Conservation (phyloP, 805 yeast genomes). For the Yamadazyma paraphyllophila region DNA sequence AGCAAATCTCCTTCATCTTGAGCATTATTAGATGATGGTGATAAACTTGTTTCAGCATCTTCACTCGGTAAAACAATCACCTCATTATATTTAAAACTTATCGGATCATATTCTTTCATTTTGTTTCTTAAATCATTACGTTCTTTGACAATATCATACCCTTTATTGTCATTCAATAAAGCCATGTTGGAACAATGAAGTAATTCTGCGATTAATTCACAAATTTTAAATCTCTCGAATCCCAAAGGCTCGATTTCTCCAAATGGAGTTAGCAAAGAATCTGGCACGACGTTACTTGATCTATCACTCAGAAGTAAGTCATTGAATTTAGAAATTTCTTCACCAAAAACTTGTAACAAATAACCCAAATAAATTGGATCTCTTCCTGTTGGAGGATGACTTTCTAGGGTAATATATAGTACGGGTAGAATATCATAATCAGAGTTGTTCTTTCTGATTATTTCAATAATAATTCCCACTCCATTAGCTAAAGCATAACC, state of each 20-base stretch:
- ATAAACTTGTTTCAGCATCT: background rate
- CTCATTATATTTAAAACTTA: slow-evolving; percentile 46
- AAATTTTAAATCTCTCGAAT: slow-evolving; percentile 45
- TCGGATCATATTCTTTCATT: slow-evolving; percentile 43
- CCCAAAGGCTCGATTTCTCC: slow-evolving; percentile 44
- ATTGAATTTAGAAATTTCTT: slow-evolving; percentile 36
- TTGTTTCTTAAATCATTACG: slow-evolving; percentile 38
- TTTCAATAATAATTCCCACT: slow-evolving; percentile 47
- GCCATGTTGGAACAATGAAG: slow-evolving; percentile 49
- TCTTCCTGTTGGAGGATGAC: slow-evolving; percentile 48
- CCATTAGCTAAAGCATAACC: slow-evolving; percentile 48
- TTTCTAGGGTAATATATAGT: slow-evolving; percentile 42
- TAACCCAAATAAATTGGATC: slow-evolving; percentile 48
- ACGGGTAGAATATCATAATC: slow-evolving; percentile 47
- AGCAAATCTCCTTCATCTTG: slow-evolving; percentile 6
- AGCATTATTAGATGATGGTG: background rate
- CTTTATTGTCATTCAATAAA: slow-evolving; percentile 43
- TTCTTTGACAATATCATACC: slow-evolving; percentile 38
- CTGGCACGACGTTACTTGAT: slow-evolving; percentile 16
- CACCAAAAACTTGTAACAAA: slow-evolving; percentile 39
- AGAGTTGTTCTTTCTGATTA: slow-evolving; percentile 44
- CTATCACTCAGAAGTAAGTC: slow-evolving; percentile 25
- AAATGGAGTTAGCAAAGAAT: slow-evolving; percentile 28
- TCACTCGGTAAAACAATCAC: slow-evolving; percentile 33
- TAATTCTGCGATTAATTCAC: slow-evolving; percentile 46